Base-by-base conservation (phyloP, 176 grass and related monocot genomes). In the Themeda triandra region DNA sequence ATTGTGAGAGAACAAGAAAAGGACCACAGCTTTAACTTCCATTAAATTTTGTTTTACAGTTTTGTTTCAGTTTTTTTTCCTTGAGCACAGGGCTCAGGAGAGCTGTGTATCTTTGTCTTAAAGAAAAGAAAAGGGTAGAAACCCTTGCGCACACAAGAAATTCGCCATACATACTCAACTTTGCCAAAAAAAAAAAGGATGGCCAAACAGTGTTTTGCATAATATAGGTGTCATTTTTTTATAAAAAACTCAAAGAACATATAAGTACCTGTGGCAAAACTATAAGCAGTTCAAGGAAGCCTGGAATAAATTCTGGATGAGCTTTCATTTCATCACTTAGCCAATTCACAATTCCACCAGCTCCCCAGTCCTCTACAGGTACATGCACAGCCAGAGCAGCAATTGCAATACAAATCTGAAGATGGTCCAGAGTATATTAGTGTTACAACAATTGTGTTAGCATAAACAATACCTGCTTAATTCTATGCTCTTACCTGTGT, bases 371-470 rank as follows among this genome's bases (percentile, higher is more conserved):
- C 87, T 96, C 91, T 30, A 96, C 71, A 37, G 96, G 89, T 83
- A 99, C 93, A 89, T 99, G 96, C 74, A 96, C 93, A 73, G 96
- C 91, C 86, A 99, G 85, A 85, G 93, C 96, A 86, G 91, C 91
- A 83, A 99, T 91, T 83, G 96, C 96, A 85, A 96, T 92, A 77
- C 96, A 99, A 84, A 99, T 96, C 96, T 99, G 88, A 89, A 92
- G 32, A 73, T 71, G 13, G 68, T 73, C 80, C 71, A 89, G 72
- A 51, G 27, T 85, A 33, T 21, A 21, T 63, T 29, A 49, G 27
- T 88, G 45, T 74, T 65, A 73, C 69, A 73, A 66, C 44, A 90
- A 63, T 21, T 53, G 45, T 59, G 33, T 79, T 13, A 71, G 17
- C 10, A 78, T 27, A 92, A 85, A 83, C 31, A 67, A 10, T 73